Conservation (phyloP, 306 rosid genomes). For the Fagus sylvatica region DNA sequence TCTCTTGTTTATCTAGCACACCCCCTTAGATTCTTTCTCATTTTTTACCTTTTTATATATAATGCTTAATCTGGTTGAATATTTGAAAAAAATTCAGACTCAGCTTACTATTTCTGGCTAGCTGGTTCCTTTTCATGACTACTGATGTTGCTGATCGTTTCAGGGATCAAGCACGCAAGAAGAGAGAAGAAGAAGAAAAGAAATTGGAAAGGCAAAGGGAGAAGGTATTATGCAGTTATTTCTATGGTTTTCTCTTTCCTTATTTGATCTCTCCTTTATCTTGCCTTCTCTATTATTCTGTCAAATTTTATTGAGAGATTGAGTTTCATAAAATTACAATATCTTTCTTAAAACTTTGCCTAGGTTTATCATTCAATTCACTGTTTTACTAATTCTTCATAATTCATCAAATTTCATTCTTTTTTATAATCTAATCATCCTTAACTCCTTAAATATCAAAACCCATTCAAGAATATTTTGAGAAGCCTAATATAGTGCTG, state of each 20-base stretch:
- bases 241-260: not conserved
- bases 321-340: too few species aligned
- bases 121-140: not conserved
- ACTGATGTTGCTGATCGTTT: slow-evolving; percentile 16
- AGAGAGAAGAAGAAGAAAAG: slow-evolving; percentile 43
- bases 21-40: not conserved
- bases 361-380: too few species aligned
- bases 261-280: not conserved
- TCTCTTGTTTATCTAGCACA: not conserved
- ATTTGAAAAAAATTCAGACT: not conserved
- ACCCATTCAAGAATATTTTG: too few species aligned
- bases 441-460: too few species aligned
- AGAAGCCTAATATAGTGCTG: too few species aligned
- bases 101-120: not conserved
- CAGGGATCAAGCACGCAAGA: slow-evolving; percentile 46
- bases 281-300: not conserved
- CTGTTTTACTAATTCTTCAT: too few species aligned
- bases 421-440: too few species aligned
- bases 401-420: too few species aligned
- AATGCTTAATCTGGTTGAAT: not conserved
- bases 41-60: not conserved
- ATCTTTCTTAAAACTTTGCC: too few species aligned
- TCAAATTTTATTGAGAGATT: too few species aligned
- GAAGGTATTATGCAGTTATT: slow-evolving; percentile 49
- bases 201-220: slow-evolving; percentile 49